Conservation (phyloP, 2,329 filamentous ascomycete species). For the Trichoderma citrinoviride region DNA sequence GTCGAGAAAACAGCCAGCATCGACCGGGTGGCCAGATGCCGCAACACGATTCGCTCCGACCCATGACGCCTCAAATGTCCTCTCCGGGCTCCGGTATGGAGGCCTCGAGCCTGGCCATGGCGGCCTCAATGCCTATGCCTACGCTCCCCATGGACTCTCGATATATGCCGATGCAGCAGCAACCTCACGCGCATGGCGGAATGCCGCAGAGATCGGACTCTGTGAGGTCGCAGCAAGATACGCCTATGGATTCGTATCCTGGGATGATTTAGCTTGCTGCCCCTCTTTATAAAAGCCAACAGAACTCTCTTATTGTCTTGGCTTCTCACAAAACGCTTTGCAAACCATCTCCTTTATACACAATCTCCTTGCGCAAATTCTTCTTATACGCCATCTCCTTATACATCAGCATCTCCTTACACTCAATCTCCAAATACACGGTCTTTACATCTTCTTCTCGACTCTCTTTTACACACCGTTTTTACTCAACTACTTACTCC, state of each 20-base stretch:
- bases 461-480: neutral
- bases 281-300: neutral
- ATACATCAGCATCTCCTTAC: neutral
- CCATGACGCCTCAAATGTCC: conserved; percentile 30
- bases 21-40: conserved; percentile 39
- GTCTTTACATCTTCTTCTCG: neutral
- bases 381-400: neutral
- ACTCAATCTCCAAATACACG: too few relatives aligned
- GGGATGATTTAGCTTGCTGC: neutral
- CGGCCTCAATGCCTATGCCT: conserved; percentile 19
- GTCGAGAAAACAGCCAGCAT: conserved; percentile 59
- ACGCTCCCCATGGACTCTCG: conserved; percentile 5
- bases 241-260: neutral
- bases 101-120: conserved; percentile 4
- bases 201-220: conserved; percentile 14
- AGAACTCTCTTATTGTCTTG: neutral
- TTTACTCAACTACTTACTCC: conserved; percentile 32
- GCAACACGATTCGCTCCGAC: conserved; percentile 44
- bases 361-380: too few relatives aligned
- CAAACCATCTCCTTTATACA: neutral
- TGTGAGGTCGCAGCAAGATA: neutral
- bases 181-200: conserved; percentile 2
- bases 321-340: neutral
- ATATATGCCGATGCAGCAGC: conserved; percentile 18
- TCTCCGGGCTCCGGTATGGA: conserved; percentile 12